Percentiles rank a stretch among this genome's conserved stretches.
Evolutionary conservation across 2,329 filamentous ascomycete species (phyloP).

Genomic region (Dactylella cylindrospora): DNA sequence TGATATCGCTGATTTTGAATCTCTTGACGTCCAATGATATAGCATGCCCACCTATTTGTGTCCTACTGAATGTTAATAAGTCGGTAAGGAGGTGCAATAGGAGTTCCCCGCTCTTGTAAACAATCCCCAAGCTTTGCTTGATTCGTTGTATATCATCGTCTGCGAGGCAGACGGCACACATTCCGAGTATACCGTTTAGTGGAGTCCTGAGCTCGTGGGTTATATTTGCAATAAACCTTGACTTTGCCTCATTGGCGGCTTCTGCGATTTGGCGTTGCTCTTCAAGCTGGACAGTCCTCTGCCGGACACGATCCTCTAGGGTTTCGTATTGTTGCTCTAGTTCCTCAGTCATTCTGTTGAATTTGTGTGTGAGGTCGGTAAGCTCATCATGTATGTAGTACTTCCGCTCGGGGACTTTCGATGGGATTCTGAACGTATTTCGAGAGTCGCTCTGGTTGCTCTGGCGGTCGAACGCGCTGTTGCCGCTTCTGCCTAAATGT

Average conservation of each 20-base stretch:
- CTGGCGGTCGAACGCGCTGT: neutral
- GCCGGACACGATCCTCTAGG: conserved; percentile 79
- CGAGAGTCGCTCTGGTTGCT: conserved; percentile 50
- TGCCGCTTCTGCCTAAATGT: neutral
- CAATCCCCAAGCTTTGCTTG: conserved; percentile 78
- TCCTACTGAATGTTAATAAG: conserved; percentile 88
- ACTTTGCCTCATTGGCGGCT: conserved; percentile 93
- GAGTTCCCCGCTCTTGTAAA: conserved; percentile 85
- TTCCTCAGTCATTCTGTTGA: conserved; percentile 93
- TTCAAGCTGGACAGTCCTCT: conserved; percentile 80
- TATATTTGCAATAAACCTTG: conserved; percentile 97
- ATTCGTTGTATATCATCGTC: conserved; percentile 79
- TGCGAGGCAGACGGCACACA: conserved; percentile 90
- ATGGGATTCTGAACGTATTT: conserved; percentile 76
- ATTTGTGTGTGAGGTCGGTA: conserved; percentile 70
- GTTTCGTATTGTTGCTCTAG: conserved; percentile 80
- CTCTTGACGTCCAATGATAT: conserved; percentile 79
- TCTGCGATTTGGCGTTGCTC: conserved; percentile 62
- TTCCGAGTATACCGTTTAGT: conserved; percentile 90
- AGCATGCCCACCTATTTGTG: conserved; percentile 72
- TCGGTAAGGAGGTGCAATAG: conserved; percentile 85
- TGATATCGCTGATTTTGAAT: conserved; percentile 78
- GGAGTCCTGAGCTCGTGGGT: conserved; percentile 87
- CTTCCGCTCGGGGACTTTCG: conserved; percentile 73
- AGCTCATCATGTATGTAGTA: conserved; percentile 79